Percentiles rank a stretch among this genome's conserved stretches.
These are phyloP conservation scores for Talaromyces liani DNA, from an alignment of 495 filamentous ascomycete genomes.

Conservation along the genomic window DNA sequence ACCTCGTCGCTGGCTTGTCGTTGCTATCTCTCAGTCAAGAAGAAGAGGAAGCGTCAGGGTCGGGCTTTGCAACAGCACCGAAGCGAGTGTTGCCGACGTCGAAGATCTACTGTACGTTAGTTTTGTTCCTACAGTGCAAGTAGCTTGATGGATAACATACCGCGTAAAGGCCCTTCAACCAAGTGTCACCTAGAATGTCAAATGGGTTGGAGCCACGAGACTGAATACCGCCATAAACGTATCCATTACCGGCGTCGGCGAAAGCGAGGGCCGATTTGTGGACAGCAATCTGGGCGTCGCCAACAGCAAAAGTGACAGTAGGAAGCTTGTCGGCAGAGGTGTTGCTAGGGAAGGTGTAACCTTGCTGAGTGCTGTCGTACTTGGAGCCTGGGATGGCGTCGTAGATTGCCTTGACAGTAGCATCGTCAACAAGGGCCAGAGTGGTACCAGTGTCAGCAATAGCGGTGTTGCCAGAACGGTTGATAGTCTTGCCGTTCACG, in stretches of 20 bases:
- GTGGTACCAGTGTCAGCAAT: constrained; percentile 78
- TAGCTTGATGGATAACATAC: constrained; percentile 21
- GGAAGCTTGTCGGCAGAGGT: constrained; percentile 55
- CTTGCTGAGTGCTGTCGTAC: constrained; percentile 58
- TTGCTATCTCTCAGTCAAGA: not conserved
- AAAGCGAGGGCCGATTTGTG: constrained; percentile 69
- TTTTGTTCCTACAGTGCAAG: constrained; percentile 3
- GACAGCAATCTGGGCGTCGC: constrained; percentile 55
- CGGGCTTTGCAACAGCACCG: constrained; percentile 33
- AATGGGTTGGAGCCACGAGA: constrained; percentile 57
- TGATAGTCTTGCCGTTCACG: constrained; percentile 52
- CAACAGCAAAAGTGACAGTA: constrained; percentile 60
- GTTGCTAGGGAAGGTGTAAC: constrained; percentile 56
- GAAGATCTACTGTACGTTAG: constrained; percentile 49
- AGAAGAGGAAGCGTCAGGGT: not conserved
- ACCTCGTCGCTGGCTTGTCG: not conserved
- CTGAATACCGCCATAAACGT: constrained; percentile 71
- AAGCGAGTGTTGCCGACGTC: constrained; percentile 67
- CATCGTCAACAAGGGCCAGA: constrained; percentile 61
- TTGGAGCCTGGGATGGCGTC: constrained; percentile 57
- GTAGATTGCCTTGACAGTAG: constrained; percentile 60
- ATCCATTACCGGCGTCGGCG: constrained; percentile 48
- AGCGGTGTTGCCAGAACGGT: constrained; percentile 58
- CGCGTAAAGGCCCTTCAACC: constrained; percentile 69
- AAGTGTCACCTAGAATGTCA: constrained; percentile 69